Conservation (phyloP, 441 rosid species). For the Gossypium davidsonii region DNA sequence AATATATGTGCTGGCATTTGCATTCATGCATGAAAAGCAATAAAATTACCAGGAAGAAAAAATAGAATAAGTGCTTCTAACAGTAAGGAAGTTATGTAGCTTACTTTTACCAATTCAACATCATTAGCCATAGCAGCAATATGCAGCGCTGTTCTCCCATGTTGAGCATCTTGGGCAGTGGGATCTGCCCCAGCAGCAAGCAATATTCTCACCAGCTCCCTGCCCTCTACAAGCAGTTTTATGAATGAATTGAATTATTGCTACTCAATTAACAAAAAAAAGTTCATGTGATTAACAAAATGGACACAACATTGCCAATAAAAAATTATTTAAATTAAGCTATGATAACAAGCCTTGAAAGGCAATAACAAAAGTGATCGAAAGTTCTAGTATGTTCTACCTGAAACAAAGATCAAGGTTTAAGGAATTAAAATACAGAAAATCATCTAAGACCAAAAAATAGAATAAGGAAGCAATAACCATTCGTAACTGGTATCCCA, state of each 20-base stretch:
- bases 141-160: conserved; percentile 91
- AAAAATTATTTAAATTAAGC: background rate
- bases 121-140: conserved; percentile 94
- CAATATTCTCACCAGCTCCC: conserved; percentile 75
- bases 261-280: background rate
- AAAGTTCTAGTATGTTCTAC: background rate
- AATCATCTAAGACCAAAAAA: background rate
- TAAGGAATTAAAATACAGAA: background rate
- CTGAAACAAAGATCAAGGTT: background rate
- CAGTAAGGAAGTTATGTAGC: conserved; percentile 19
- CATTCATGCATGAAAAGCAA: conserved; percentile 12
- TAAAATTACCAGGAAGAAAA: background rate
- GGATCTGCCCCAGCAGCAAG: conserved; percentile 96
- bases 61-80: background rate
- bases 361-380: background rate
- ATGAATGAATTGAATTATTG: conserved; percentile 12
- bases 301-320: conserved; percentile 1
- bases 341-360: background rate
- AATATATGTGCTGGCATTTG: background rate
- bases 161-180: conserved; percentile 80
- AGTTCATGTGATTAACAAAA: background rate
- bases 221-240: conserved; percentile 64
- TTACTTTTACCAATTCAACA: conserved; percentile 84
- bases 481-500: background rate
- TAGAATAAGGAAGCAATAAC: background rate